A percentile compares a stretch with the other conserved stretches of the same genome.
Evolutionary conservation across 768 basidiomycete genomes (phyloP).

Genomic region (Lactifluus piperatus): DNA sequence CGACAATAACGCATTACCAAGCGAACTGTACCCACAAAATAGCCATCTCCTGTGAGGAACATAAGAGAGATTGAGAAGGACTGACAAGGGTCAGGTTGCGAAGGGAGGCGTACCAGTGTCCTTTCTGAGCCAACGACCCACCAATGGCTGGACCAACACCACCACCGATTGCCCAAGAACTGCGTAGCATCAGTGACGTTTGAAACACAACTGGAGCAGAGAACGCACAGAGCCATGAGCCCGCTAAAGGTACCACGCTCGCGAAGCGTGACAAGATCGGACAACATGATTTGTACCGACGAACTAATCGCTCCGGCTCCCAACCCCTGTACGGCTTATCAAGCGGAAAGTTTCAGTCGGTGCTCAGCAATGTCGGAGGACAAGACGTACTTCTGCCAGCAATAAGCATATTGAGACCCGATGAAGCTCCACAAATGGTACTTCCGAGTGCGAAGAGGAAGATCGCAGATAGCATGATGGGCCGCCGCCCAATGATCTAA

Average conservation of each 20-base stretch:
- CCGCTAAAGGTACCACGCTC: slow-evolving; percentile 29
- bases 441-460: too few species aligned
- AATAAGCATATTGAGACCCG: slow-evolving; percentile 28
- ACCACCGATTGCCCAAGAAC: slow-evolving; percentile 25
- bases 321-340: slow-evolving; percentile 22
- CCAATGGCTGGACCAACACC: too few species aligned
- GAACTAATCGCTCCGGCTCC: slow-evolving; percentile 26
- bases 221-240: slow-evolving; percentile 25
- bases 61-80: too few species aligned
- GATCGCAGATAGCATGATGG: slow-evolving; percentile 23
- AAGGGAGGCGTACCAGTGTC: neutral
- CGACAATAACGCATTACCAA: neutral
- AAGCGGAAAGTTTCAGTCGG: neutral
- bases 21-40: neutral
- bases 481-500: slow-evolving; percentile 27
- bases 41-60: too few species aligned
- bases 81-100: too few species aligned
- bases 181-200: slow-evolving; percentile 2
- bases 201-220: too few species aligned
- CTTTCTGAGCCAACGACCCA: too few species aligned
- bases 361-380: neutral
- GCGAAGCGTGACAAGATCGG: slow-evolving; percentile 29
- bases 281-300: slow-evolving; percentile 26
- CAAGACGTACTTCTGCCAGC: too few species aligned
- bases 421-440: slow-evolving; percentile 29